Base-by-base conservation (phyloP, 2,329 filamentous ascomycete genomes). In the Penicillium fuscoglaucum region DNA sequence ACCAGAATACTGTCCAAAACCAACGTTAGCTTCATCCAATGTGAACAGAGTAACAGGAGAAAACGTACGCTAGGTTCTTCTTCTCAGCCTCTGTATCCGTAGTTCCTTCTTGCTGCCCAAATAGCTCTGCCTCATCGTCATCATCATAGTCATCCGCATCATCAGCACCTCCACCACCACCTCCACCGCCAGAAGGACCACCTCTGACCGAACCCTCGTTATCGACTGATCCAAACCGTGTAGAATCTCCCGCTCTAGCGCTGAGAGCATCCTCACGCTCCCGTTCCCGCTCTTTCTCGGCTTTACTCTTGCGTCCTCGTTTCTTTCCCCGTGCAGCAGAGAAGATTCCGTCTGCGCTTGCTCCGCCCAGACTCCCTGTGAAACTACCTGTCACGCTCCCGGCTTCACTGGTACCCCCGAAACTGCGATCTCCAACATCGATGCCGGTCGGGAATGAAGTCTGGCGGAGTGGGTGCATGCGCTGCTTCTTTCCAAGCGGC, bases 1-100 rank as follows among this genome's bases (percentile, higher is more conserved):
- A 80, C 73, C 48, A 80, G 68, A 37, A 80, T 71, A 17, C 77
- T 79, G 58, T 43, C 21, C 28, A 39, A 15, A 37, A 54, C 39
- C 48, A 53, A 44, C 40, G 33, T 61, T 54, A 64, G 55, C 40
- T 57, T 44, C 54, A 28, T 44, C 48, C 28, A 44, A 45, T 40
- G 1, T 19, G 52, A 57, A 17, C 61, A 29, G 39, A 54, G 39
- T 2, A 17, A 45, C 8, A 37, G 47, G 50, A 26, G 19, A 50
- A 41, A 48, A 77, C 77, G 65, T 71, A 80, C 78, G 77, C 76
- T 61, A 80, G 72, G 66, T 80, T 79, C 68, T 83, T 81, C 66
- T 80, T 81, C 67, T 82, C 78, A 15, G 80, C 78, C 60, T 79
- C 82, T 52, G 79, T 79, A 65, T 83, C 80, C 29, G 77, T 75